Evolutionary conservation across 768 basidiomycete genomes (phyloP), one percentile per base, ranked within the genome.

Genomic region (Pleurotus ostreatus): DNA sequence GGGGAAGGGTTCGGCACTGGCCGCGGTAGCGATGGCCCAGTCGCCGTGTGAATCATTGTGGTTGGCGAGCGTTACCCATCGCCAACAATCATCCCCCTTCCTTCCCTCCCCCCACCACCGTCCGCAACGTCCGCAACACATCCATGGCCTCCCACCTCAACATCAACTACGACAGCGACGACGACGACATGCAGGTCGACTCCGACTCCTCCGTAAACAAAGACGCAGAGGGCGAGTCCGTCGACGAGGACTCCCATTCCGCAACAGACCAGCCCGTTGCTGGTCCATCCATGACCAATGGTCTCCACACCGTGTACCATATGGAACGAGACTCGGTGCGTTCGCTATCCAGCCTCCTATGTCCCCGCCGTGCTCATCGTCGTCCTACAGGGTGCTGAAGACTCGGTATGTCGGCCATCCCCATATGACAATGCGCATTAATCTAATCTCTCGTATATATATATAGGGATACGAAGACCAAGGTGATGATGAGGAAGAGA

Each of bases 111-210:
- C 65, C 59, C 54, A 62, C 61, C 62, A 43, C 55, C 64, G 59
- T 56, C 62, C 61, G 59, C 62, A 58, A 57, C 61, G 61, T 62
- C 65, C 57, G 43, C 55, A 7, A 64, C 66, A 57, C 30, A 11
- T 57, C 60, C 68, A 65, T 60, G 49, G 63, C 70, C 64, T 71
- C 71, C 63, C 73, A 74, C 62, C 80, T 83, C 68, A 76, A 75
- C 71, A 70, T 82, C 68, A 74, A 74, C 70, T 86, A 84, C 63
- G 80, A 83, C 74, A 79, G 77, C 71, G 78, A 74, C 59, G 74
- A 75, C 59, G 71, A 74, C 64, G 81, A 83, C 67, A 89, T 89
- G 88, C 79, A 86, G 66, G 70, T 88, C 71, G 86, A 89, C 78
- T 83, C 82, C 57, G 82, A 81, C 67, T 64, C 70, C 60, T 78